Conservation (phyloP, 352 stramenopile genomes). For the Pythium myriotylum region DNA sequence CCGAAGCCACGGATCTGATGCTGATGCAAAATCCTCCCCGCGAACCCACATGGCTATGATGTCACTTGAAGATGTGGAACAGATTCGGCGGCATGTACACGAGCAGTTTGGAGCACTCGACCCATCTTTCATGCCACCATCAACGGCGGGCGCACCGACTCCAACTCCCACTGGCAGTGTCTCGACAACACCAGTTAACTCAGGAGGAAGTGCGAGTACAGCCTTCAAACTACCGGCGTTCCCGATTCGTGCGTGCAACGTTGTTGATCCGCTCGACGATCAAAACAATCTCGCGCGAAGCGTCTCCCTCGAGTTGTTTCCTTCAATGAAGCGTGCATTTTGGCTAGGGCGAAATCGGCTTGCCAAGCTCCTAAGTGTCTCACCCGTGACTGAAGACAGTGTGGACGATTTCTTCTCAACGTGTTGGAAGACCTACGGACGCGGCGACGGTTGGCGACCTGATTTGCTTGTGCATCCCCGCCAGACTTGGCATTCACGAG, state of each 20-base stretch:
- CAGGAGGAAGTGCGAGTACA: not conserved
- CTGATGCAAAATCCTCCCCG: constrained; percentile 1
- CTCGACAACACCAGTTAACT: constrained; percentile 17
- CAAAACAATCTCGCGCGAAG: constrained; percentile 87
- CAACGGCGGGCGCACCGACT: not conserved
- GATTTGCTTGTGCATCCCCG: constrained; percentile 80
- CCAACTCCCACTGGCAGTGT: constrained; percentile 1
- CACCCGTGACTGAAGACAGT: constrained; percentile 4
- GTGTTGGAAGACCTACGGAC: constrained; percentile 67
- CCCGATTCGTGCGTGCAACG: constrained; percentile 83
- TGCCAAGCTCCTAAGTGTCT: not conserved
- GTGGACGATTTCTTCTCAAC: constrained; percentile 60
- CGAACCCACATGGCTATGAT: constrained; percentile 30
- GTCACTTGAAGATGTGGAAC: constrained; percentile 47
- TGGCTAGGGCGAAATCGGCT: constrained; percentile 60
- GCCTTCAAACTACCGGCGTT: constrained; percentile 41
- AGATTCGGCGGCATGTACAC: constrained; percentile 44
- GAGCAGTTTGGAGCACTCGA: constrained; percentile 70
- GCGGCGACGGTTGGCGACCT: constrained; percentile 75
- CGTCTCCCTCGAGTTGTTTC: constrained; percentile 72
- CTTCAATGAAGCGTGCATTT: constrained; percentile 73
- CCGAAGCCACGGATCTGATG: not conserved
- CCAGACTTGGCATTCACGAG: constrained; percentile 58
- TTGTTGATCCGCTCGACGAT: constrained; percentile 88
- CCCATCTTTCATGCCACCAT: constrained; percentile 19